Conservation (phyloP, 805 yeast genomes). For the Kuraishia capsulata region DNA sequence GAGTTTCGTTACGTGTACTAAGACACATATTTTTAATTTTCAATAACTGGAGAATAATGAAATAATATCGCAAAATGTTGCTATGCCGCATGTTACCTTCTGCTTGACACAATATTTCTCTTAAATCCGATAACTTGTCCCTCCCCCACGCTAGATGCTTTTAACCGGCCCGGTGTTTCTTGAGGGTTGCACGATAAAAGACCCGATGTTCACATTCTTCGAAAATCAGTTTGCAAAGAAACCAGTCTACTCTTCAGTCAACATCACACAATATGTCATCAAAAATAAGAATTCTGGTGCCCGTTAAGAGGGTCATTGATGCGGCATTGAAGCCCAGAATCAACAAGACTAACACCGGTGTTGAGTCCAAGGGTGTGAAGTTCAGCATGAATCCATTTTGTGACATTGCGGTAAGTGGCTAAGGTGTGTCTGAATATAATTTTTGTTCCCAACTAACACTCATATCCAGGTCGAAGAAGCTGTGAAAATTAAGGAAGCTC, state of each 20-base stretch:
- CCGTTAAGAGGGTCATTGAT: conserved; percentile 92
- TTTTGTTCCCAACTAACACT: neutral
- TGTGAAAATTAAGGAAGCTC: conserved; percentile 57
- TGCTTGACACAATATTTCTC: too few species aligned
- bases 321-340: conserved; percentile 89
- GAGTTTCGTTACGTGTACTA: conserved; percentile 33
- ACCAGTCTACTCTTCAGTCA: too few species aligned
- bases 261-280: conserved; percentile 29
- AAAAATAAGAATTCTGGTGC: conserved; percentile 72
- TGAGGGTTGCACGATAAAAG: too few species aligned
- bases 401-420: conserved; percentile 64
- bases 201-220: too few species aligned
- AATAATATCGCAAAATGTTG: too few species aligned
- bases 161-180: too few species aligned
- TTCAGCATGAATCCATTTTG: conserved; percentile 94
- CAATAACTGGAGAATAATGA: neutral
- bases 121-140: too few species aligned
- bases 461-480: conserved; percentile 67
- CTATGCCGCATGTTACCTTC: too few species aligned
- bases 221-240: too few species aligned
- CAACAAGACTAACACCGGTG: conserved; percentile 75
- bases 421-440: neutral
- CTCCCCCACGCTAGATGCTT: too few species aligned
- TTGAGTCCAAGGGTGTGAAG: conserved; percentile 84
- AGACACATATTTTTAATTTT: too few species aligned